Evolutionary conservation across 2,329 filamentous ascomycete genomes (phyloP), one percentile per base, ranked within the genome.

Genomic region (Exophiala sp.): DNA sequence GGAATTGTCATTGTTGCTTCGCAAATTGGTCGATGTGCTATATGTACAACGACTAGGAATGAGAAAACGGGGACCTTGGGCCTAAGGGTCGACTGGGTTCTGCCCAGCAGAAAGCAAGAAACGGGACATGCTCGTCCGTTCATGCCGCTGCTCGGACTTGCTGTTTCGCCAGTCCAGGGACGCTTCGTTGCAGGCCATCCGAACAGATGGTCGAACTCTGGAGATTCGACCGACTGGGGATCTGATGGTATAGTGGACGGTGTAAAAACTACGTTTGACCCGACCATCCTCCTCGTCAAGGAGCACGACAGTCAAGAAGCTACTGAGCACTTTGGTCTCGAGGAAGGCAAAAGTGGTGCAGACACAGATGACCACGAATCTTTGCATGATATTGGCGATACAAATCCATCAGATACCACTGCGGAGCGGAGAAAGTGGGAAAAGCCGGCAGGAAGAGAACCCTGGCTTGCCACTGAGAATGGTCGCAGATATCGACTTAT

Each of bases 1-100:
- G 81, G 82, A 3, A 68, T 85, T 42, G 75, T 85, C 24, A 66
- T 84, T 21, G 71, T 82, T 2, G 83, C 76, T 0, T 79, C 78
- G 1, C 81, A 83, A 43, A 77, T 78, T 50, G 83, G 83, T 3
- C 75, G 79, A 3, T 79, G 75, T 16, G 77, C 76, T 3, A 68
- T 86, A 2, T 73, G 84, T 43, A 71, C 75, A 1, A 69, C 85
- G 16, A 81, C 79, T 2, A 63, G 68, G 56, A 64, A 67, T 34
- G 54, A 64, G 42, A 58, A 65, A 12, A 66, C 65, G 14, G 68
- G 67, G 50, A 51, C 55, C 7, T 57, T 76, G 55, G 72, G 76
- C 0, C 79, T 84, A 58, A 72, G 79, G n/a, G 64, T 83, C 1
- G 81, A 84, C 50, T 75, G 75, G 63, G 72, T 84, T 5, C 64